These are phyloP conservation scores for Quambalaria eucalypti DNA, from an alignment of 1,284 basidiomycete species.

Conservation along the genomic window DNA sequence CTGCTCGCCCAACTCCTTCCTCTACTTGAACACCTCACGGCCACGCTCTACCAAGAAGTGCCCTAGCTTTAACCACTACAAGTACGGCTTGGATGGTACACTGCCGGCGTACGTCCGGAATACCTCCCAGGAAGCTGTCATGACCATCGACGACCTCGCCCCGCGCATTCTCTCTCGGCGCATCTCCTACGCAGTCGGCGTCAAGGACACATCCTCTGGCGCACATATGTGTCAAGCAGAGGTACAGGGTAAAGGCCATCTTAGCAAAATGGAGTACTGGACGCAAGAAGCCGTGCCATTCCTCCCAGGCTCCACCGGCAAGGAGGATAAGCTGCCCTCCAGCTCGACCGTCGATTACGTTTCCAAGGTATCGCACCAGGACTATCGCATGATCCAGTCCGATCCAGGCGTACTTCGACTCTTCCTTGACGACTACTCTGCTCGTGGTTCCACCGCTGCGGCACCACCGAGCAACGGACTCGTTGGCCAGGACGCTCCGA, in stretches of 20 bases:
- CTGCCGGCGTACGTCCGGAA: slow-evolving; percentile 22
- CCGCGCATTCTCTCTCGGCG: neutral
- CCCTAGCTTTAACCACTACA: slow-evolving; percentile 25
- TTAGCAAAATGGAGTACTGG: slow-evolving; percentile 37
- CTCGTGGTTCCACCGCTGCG: too few relatives aligned
- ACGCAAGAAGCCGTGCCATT: slow-evolving; percentile 19
- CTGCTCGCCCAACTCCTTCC: slow-evolving; percentile 28
- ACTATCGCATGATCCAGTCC: slow-evolving; percentile 21
- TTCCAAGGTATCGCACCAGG: slow-evolving; percentile 21
- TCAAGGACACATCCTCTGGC: slow-evolving; percentile 16
- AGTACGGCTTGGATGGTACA: slow-evolving; percentile 35
- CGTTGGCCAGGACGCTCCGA: too few relatives aligned
- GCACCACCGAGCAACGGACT: too few relatives aligned
- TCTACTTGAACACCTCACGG: slow-evolving; percentile 29
- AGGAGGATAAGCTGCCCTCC: slow-evolving; percentile 14
- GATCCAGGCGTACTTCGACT: too few relatives aligned
- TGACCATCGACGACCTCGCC: neutral
- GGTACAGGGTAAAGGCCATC: slow-evolving; percentile 26
- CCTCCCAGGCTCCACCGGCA: slow-evolving; percentile 12
- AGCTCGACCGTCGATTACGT: slow-evolving; percentile 18
- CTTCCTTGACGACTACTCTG: too few relatives aligned
- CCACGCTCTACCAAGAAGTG: slow-evolving; percentile 11
- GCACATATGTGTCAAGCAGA: slow-evolving; percentile 22
- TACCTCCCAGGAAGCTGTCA: neutral
- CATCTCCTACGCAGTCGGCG: slow-evolving; percentile 31